These are phyloP conservation scores for Elsinoe perseae DNA, from an alignment of 2,329 filamentous ascomycete species.

Conservation along the genomic window DNA sequence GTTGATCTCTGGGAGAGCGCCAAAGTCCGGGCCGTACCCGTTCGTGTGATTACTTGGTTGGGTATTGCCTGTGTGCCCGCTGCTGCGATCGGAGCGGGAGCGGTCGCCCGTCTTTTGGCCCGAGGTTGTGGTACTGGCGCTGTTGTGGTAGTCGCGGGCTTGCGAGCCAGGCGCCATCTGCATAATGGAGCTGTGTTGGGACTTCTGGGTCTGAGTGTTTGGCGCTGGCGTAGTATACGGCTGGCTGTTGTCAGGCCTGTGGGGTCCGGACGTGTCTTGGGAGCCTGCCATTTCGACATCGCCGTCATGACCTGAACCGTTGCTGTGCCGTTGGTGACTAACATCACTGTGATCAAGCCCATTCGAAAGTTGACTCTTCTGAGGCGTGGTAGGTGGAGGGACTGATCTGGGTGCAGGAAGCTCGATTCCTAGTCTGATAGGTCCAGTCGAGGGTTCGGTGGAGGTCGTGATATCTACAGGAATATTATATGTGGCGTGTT, in stretches of 20 bases:
- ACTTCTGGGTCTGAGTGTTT: conserved; percentile 47
- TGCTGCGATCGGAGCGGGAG: conserved; percentile 39
- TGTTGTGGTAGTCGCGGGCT: conserved; percentile 62
- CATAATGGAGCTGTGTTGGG: conserved; percentile 56
- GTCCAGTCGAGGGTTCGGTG: conserved; percentile 38
- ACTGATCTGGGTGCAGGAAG: conserved; percentile 46
- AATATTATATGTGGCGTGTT: conserved; percentile 36
- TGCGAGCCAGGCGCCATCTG: conserved; percentile 53
- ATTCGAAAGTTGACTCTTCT: conserved; percentile 53
- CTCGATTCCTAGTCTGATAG: conserved; percentile 53
- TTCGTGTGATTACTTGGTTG: conserved; percentile 61
- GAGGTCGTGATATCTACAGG: conserved; percentile 33
- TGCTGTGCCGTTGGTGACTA: conserved; percentile 30
- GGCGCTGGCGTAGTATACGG: conserved; percentile 30
- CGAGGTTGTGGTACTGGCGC: conserved; percentile 78
- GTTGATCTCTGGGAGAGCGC: conserved; percentile 40
- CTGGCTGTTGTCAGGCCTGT: conserved; percentile 28
- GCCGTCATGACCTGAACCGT: conserved; percentile 37
- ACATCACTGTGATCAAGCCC: conserved; percentile 42
- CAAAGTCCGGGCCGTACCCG: conserved; percentile 49
- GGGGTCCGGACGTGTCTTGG: conserved; percentile 31
- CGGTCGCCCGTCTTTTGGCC: conserved; percentile 67
- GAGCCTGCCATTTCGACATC: conserved; percentile 40
- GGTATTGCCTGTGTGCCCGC: conserved; percentile 57
- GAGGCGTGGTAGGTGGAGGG: conserved; percentile 46